Percentiles rank a stretch among this genome's conserved stretches.
Evolutionary conservation across 2,329 filamentous ascomycete genomes (phyloP).

Genomic region (Hypoxylon sp.): DNA sequence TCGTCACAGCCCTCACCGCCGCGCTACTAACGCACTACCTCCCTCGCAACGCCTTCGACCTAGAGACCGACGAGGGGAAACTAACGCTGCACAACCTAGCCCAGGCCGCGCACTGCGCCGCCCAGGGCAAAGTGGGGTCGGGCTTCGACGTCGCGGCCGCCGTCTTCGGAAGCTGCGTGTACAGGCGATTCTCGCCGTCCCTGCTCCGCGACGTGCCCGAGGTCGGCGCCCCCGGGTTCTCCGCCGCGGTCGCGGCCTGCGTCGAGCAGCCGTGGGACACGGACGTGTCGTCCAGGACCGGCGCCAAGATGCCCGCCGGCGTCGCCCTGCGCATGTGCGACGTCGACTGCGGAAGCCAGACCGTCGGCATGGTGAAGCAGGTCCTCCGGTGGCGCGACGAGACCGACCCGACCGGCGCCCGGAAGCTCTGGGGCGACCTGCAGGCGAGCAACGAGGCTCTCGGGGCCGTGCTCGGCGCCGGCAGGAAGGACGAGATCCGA

Average conservation of each 20-base stretch:
- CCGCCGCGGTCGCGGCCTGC: slow-evolving; percentile 66
- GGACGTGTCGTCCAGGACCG: slow-evolving; percentile 74
- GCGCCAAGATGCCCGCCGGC: slow-evolving; percentile 74
- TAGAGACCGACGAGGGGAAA: slow-evolving; percentile 62
- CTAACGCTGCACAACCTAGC: slow-evolving; percentile 86
- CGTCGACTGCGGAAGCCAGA: slow-evolving; percentile 92
- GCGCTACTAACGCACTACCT: slow-evolving; percentile 81
- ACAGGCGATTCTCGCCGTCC: slow-evolving; percentile 88
- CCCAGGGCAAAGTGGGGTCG: slow-evolving; percentile 94
- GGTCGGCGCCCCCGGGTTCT: slow-evolving; percentile 72
- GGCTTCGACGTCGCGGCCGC: slow-evolving; percentile 96
- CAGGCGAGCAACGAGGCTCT: slow-evolving; percentile 79
- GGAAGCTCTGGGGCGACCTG: slow-evolving; percentile 76
- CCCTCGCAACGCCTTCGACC: slow-evolving; percentile 62
- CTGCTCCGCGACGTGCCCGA: slow-evolving; percentile 75
- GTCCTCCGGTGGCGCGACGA: slow-evolving; percentile 83
- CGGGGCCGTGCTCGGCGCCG: slow-evolving; percentile 67
- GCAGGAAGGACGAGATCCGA: slow-evolving; percentile 53
- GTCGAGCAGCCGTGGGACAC: slow-evolving; percentile 81
- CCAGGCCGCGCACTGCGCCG: slow-evolving; percentile 92
- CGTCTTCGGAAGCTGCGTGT: slow-evolving; percentile 89
- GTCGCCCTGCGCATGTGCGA: slow-evolving; percentile 91
- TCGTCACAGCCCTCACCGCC: slow-evolving; percentile 87
- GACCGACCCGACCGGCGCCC: slow-evolving; percentile 69
- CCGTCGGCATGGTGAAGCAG: slow-evolving; percentile 93